Base-by-base conservation (phyloP, 2,329 filamentous ascomycete genomes). In the Epichloe uncinata region DNA sequence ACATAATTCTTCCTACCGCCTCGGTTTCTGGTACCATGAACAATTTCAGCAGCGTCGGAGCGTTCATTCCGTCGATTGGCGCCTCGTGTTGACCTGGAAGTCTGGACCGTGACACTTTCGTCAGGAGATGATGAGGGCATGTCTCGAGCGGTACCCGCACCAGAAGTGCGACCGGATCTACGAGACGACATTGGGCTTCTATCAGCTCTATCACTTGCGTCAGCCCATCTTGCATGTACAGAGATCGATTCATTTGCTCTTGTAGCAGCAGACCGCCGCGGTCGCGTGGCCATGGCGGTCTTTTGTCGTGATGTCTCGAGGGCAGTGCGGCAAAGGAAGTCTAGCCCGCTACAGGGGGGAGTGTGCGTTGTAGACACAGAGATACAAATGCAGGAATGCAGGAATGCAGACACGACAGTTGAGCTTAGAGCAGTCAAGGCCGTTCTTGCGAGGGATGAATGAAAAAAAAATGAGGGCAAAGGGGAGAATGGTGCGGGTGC, bases 1-100 rank as follows among this genome's bases (percentile, higher is more conserved):
- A 79, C 74, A 49, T 81, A 81, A 56, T 72, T 79, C 65, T 79
- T 80, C 64, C 78, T 77, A 16, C 69, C 70, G 5, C 73, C 74
- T 8, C 76, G 71, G 51, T 74, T 77, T 45, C 77, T 69, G 57
- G 74, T 76, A 37, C 73, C 71, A 26, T 69, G 65, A 16, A 75
- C 61, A 45, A 76, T 73, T 56, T 75, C 70, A 33, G 70, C 69
- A 22, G 68, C 69, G 22, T 65, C 65, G 48, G 73, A 73, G 42
- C 60, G 60, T 20, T 69, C 67, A 37, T 64, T 60, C 45, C 61
- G 62, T 43, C 66, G 65, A 42, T 63, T 57, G 45, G 64, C 66
- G 43, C 61, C 67, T 41, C 69, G 69, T 6, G 71, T 73, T 44
- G 71, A 68, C 58, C 77, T 74, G 40, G 73, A 67, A 7, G 75